Evolutionary conservation across 495 filamentous ascomycete species (phyloP), one percentile per base, ranked within the genome.

Genomic region (Aspergillus steynii): DNA sequence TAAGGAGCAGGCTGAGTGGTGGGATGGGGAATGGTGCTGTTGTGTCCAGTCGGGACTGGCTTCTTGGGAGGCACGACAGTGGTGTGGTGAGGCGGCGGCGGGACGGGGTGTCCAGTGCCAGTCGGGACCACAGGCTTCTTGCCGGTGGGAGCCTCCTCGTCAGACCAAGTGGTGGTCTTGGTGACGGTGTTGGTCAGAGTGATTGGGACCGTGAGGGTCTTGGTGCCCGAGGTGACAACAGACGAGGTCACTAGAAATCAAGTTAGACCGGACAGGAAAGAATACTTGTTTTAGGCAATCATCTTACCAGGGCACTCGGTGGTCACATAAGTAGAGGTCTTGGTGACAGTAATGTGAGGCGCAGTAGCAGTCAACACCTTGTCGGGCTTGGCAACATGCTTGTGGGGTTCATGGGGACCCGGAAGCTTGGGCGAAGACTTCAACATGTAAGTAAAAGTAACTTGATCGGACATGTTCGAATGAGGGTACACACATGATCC

Each of bases 151-250:
- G 64, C 61, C 15, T 65, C 61, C 61, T 72, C 61, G 57, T 72
- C 69, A n/a, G 62, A 70, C 56, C 26, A 45, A 32, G 71, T 73
- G 61, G 66, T 68, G 71, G 74, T 75, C 42, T 73, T 53, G 4
- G 74, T 78, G 56, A 78, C 64, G 60, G 69, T 74, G 70, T 63
- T 76, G 52, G 75, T 78, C 63, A 64, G 37, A 20, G 74, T 77
- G 50, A 77, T 64, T 4, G 75, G 75, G 46, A 77, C 58, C 46
- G 68, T 72, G 1, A 46, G 57, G 58, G 71, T 74, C 60, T 56
- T 58, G 37, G 63, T 68, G 42, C 76, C 76, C 59, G 71, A 67
- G 59, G 68, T 74, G 57, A 73, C 65, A 55, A 65, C 59, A 15
- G 70, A 66, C 8, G 67, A 60, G 61, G 74, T 71, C 50, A 75